Conservation (phyloP, 345 rosid genomes). For the Acer yangbiense region DNA sequence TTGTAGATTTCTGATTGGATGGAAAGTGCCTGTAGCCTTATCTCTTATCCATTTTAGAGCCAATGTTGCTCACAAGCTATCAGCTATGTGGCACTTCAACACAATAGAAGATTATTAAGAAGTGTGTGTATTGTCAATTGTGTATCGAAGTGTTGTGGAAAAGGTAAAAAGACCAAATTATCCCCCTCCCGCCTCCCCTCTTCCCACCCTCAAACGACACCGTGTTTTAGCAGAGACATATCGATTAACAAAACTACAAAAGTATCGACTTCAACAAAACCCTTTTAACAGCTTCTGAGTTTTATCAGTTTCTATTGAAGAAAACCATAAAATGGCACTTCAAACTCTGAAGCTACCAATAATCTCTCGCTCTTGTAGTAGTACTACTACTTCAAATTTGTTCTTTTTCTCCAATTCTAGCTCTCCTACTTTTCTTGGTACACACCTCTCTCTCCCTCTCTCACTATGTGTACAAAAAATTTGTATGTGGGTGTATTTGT, state of each 20-base stretch:
- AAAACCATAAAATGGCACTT: constrained; percentile 36
- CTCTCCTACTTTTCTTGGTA: constrained; percentile 37
- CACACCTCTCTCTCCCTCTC: neutral
- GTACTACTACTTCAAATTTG: constrained; percentile 23
- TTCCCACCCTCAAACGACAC: neutral
- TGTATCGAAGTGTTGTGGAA: neutral
- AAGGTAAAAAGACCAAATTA: neutral
- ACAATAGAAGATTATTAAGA: too few relatives aligned
- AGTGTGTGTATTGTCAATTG: too few relatives aligned
- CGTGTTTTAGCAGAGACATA: neutral
- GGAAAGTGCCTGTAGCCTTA: constrained; percentile 25
- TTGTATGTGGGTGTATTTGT: neutral
- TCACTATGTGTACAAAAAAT: neutral
- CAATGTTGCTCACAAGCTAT: neutral
- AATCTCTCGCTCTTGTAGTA: constrained; percentile 30
- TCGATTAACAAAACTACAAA: too few relatives aligned
- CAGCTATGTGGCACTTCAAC: too few relatives aligned
- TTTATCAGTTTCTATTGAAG: neutral
- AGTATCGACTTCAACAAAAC: neutral
- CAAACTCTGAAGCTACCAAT: constrained; percentile 45
- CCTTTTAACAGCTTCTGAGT: neutral
- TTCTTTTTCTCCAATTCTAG: constrained; percentile 38
- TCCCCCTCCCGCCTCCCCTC: neutral
- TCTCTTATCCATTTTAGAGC: constrained; percentile 38
- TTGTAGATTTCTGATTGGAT: constrained; percentile 38